phyloP scores from a whole-genome alignment of 2,329 filamentous ascomycete genomes.

The Epichloe amarillans region DNA sequence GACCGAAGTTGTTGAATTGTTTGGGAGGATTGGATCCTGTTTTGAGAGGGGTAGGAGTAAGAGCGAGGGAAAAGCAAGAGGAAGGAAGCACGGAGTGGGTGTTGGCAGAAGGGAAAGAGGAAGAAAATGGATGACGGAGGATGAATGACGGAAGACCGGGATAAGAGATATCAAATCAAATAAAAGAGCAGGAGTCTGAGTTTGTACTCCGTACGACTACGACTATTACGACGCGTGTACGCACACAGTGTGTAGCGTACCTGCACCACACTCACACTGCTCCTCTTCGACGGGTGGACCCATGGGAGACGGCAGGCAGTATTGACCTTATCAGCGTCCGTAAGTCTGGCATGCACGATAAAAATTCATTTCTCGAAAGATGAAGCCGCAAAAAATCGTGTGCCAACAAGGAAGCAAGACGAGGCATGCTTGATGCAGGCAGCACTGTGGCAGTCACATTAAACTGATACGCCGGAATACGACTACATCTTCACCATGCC shows the following conservation, averaged over 20 bases:
- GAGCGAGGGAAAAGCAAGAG: constrained; percentile 1
- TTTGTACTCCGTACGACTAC: too few relatives aligned
- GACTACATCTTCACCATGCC: too few relatives aligned
- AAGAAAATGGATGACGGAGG: constrained; percentile 5
- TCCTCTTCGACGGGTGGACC: too few relatives aligned
- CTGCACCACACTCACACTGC: not conserved
- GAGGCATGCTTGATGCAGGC: not conserved
- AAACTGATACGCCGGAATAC: too few relatives aligned
- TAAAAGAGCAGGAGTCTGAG: not conserved
- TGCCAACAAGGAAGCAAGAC: not conserved
- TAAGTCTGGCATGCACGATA: not conserved
- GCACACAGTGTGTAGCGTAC: too few relatives aligned
- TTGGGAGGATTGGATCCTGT: not conserved
- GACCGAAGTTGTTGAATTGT: not conserved
- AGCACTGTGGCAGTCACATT: too few relatives aligned
- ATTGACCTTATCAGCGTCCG: not conserved
- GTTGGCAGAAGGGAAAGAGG: not conserved
- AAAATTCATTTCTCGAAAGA: too few relatives aligned
- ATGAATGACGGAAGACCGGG: constrained; percentile 1
- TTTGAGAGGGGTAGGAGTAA: not conserved
- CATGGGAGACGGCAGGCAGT: not conserved
- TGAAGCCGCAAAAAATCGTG: too few relatives aligned
- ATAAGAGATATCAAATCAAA: not conserved
- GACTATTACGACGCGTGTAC: too few relatives aligned
- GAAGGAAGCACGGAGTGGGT: constrained; percentile 2